phyloP scores from a whole-genome alignment of 257 asterid species.

The Solanum phureja region DNA sequence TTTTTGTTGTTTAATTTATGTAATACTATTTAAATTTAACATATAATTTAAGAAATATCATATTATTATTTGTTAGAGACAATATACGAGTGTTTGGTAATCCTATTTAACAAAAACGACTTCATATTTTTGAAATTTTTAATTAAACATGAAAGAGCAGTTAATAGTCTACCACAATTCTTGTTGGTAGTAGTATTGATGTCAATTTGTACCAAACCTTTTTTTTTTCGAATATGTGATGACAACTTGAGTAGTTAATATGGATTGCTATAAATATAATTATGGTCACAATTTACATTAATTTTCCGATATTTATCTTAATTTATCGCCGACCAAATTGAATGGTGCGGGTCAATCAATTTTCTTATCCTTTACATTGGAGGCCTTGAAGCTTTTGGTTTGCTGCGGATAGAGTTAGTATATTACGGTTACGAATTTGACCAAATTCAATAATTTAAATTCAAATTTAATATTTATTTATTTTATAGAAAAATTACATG shows the following conservation, averaged over 20 bases:
- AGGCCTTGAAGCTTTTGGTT: neutral
- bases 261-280: neutral
- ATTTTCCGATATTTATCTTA: neutral
- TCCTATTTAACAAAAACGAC: no score
- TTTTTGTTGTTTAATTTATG: no score
- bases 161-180: neutral
- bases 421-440: neutral
- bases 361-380: neutral
- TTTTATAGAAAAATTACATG: no score
- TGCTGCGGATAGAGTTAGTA: no score
- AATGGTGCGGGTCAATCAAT: neutral
- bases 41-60: no score
- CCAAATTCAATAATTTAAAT: no score
- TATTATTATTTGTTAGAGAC: no score
- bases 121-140: no score
- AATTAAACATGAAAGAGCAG: no score
- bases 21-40: no score
- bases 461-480: no score
- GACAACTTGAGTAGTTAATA: neutral
- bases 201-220: neutral
- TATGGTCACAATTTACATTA: neutral
- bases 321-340: neutral
- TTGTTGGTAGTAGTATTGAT: neutral
- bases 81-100: no score
- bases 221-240: neutral